Evolutionary conservation across 257 asterid genomes (phyloP).

Genomic region (Ilex aquifolium): DNA sequence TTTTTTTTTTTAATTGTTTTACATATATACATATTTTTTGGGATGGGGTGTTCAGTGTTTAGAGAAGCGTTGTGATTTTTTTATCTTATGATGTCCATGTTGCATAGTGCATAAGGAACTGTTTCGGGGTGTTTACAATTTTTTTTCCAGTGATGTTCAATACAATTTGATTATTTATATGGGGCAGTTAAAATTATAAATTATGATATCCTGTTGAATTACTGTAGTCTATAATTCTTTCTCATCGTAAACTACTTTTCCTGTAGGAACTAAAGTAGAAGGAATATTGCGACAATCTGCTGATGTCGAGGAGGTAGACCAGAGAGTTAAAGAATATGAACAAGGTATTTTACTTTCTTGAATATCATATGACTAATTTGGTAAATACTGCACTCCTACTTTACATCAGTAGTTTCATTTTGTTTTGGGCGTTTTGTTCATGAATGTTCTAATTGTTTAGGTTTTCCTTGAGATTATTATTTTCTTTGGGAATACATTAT

Average conservation of each 20-base stretch:
- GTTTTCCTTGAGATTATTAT: neutral
- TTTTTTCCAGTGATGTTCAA: neutral
- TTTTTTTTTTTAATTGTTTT: too few relatives aligned
- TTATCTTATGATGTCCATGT: too few relatives aligned
- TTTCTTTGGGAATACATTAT: too few relatives aligned
- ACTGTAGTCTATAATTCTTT: conserved; percentile 5
- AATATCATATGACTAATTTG: neutral
- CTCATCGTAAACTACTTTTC: conserved; percentile 17
- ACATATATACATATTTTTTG: too few relatives aligned
- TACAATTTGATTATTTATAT: neutral
- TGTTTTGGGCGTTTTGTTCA: neutral
- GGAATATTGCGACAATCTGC: conserved; percentile 88
- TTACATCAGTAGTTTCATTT: too few relatives aligned
- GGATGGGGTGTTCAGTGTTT: too few relatives aligned
- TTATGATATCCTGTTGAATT: neutral
- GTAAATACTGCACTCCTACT: neutral
- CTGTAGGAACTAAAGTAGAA: conserved; percentile 65
- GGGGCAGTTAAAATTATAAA: neutral
- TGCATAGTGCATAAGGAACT: too few relatives aligned
- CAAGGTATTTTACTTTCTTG: conserved; percentile 44
- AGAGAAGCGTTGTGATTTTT: too few relatives aligned
- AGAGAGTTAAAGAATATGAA: conserved; percentile 78
- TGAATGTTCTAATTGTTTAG: too few relatives aligned
- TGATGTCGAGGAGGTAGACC: conserved; percentile 86
- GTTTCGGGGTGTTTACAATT: too few relatives aligned